Percentiles rank a stretch among this genome's conserved stretches.
Evolutionary conservation across 768 basidiomycete genomes (phyloP).

Genomic region (Russula brevipes): DNA sequence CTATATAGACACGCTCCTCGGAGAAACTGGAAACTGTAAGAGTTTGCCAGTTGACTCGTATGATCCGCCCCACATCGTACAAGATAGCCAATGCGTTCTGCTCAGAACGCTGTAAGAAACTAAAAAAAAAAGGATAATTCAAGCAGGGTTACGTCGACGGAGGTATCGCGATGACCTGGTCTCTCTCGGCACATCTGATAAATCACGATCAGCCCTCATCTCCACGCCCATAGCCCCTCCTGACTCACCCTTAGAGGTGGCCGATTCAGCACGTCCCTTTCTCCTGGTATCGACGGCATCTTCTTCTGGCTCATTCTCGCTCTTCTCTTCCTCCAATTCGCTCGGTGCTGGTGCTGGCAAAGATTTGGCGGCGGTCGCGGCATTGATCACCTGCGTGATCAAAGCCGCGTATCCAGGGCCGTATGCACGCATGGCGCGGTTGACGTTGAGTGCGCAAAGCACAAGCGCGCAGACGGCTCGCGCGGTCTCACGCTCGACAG

Average conservation of each 20-base stretch:
- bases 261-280: slow-evolving; percentile 6
- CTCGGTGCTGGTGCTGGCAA: not conserved
- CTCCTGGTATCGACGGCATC: not conserved
- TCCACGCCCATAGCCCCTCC: not conserved
- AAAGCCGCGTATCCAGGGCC: slow-evolving; percentile 20
- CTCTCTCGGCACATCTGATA: slow-evolving; percentile 5
- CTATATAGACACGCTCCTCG: not conserved
- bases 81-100: not conserved
- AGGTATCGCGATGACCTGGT: slow-evolving; percentile 4
- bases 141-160: slow-evolving; percentile 11
- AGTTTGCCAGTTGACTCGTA: not conserved
- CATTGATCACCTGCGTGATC: not conserved
- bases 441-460: slow-evolving; percentile 55
- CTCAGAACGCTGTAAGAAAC: not conserved
- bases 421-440: slow-evolving; percentile 64
- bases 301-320: slow-evolving; percentile 6
- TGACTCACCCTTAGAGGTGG: slow-evolving; percentile 6
- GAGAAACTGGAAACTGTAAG: not conserved
- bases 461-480: slow-evolving; percentile 67
- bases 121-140: not conserved
- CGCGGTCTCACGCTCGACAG: slow-evolving; percentile 59
- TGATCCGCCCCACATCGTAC: not conserved
- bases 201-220: not conserved
- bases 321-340: not conserved
- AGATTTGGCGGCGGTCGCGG: not conserved